Evolutionary conservation across 331 rosid genomes (phyloP), one percentile per base, ranked within the genome.

Genomic region (Acacia concinna): DNA sequence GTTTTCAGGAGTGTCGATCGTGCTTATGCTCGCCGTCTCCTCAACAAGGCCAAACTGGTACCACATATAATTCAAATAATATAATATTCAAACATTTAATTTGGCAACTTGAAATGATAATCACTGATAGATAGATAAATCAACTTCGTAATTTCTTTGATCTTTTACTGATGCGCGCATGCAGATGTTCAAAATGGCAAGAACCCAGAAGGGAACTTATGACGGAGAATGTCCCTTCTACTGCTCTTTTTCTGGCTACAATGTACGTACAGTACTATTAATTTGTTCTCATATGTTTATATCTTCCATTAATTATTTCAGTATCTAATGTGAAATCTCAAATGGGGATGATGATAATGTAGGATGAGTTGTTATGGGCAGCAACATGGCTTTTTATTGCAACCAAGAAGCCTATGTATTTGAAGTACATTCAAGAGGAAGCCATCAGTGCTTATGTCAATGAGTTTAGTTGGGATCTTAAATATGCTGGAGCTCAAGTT

Each of bases 221-320:
- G 98, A 96, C 54, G 99, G 99, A 88, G 98, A 90, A 77, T 96
- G 99, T 43, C 99, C 98, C 44, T 96, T 96, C 90, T 93, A 96
- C 79, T 96, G 99, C 91, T 96, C 99, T 13, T 91, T 27, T 79
- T 93, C 99, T 0, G 99, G 99, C 83, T 96, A 54, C 28, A 84
- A 93, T 84, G 99, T 56, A 47, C n/a, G n/a, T n/a, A 49, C 54
- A 3, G 91, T 85, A 84, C 32, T 41, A 72, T 32, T 77, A 32
- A 13, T 78, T 63, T 14, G 2, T 8, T n/a, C 4, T 18, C 37
- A n/a, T 5, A 2, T 38, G 1, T 12, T 3, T 10, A 2, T 23
- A 41, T 11, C 13, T 43, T 43, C 11, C 17, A 43, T 43, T 46
- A 46, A 14, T 46, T 46, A 46, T 60, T 27, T 28, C n/a, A 20